Conservation (phyloP, 1,139 yeast genomes). For the Yamadazyma friedrichii region DNA sequence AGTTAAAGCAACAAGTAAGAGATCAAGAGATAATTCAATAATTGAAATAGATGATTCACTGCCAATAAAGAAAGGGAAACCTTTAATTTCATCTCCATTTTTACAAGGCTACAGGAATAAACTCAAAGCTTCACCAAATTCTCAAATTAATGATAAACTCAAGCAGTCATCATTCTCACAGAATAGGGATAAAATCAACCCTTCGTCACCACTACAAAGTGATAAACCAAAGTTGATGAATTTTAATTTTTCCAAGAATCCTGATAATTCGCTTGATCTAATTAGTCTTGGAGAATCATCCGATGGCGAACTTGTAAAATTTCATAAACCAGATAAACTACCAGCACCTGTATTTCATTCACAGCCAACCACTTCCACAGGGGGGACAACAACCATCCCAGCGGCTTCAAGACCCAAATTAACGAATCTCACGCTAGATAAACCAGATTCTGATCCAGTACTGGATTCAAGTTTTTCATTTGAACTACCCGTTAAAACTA, state of each 20-base stretch:
- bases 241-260: neutral
- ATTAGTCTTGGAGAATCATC: neutral
- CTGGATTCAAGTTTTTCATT: constrained; percentile 6
- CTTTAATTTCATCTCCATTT: no score
- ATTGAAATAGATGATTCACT: no score
- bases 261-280: constrained; percentile 5
- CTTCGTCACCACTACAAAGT: no score
- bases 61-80: no score
- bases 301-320: neutral
- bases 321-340: neutral
- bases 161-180: no score
- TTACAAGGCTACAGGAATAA: no score
- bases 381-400: neutral
- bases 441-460: constrained; percentile 7
- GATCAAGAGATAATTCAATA: no score
- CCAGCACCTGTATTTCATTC: neutral
- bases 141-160: no score
- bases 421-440: neutral
- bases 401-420: neutral
- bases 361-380: no score
- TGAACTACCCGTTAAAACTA: neutral
- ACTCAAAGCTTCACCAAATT: no score
- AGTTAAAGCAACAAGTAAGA: no score
- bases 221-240: neutral
- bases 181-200: no score